Base-by-base conservation (phyloP, 148 eudicot species). In the Chenopodium album region DNA sequence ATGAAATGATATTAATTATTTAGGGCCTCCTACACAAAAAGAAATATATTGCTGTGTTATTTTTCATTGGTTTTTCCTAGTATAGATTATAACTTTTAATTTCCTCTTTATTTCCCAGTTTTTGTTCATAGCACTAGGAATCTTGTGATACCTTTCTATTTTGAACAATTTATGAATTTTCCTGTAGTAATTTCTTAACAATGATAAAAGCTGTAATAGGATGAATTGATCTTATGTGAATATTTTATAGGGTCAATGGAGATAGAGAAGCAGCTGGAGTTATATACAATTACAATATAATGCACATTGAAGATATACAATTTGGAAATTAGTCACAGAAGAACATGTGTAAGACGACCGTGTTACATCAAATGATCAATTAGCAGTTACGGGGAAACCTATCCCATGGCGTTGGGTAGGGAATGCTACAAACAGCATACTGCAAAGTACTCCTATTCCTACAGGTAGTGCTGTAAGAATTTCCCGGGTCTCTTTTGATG, bases 371-470 rank as follows among this genome's bases (percentile, higher is more conserved):
- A 32, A 11, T 31, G 20, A 64, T 81, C 64, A 85, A 69, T 73
- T 73, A 44, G 80, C 76, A 72, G 89, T 85, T 67, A 91, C 23
- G 1, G 98, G 93, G 74, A 89, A 91, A 65, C 97, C 98, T 62
- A 91, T 91, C 41, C 97, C 97, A 76, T 91, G 93, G 59, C 91
- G 90, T 56, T 86, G 78, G 2, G 94, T 85, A 12, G 94, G 98
- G 72, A 94, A 90, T 1, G 84, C 90, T 69, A 92, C 91, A 80
- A 92, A 92, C 70, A 94, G 59, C 90, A 87, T 82, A 69, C 93
- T 94, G 77, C 88, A 90, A 12, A 88, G 75, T 9, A 89, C 93
- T 52, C 97, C 93, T 75, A 94, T 86, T 69, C 88, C 91, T 8
- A 90, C 86, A 0, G 97, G 96, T 72, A 94, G 84, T 2, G 85